These are phyloP conservation scores for Triadica sebifera DNA, from an alignment of 345 rosid genomes.

Conservation along the genomic window DNA sequence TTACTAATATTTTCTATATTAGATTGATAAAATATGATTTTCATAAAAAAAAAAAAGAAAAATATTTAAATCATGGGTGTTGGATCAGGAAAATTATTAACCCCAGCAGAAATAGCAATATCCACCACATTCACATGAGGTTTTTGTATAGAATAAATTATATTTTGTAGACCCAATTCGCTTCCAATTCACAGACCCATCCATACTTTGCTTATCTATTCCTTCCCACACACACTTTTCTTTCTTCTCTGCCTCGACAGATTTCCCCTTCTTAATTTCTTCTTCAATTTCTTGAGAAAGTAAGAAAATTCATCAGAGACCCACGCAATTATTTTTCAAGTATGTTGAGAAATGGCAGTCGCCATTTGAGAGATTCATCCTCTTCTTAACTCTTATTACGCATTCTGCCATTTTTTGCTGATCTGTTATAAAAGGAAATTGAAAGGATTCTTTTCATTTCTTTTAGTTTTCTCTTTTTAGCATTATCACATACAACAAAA, in stretches of 20 bases:
- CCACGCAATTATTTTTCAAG: not conserved
- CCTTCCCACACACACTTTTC: not conserved
- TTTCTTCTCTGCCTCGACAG: not conserved
- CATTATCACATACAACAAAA: not conserved
- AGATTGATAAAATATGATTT: no score
- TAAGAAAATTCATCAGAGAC: not conserved
- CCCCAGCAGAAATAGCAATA: no score
- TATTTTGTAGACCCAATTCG: no score
- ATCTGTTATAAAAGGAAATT: no score
- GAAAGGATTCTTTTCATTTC: not conserved
- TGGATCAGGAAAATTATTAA: no score
- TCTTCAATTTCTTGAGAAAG: not conserved
- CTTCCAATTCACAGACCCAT: no score
- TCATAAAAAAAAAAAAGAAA: no score
- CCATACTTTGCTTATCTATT: slow-evolving; percentile 7
- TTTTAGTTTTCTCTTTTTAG: not conserved
- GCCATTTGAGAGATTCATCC: not conserved
- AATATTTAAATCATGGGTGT: no score
- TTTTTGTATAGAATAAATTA: no score
- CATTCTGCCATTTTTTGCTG: not conserved
- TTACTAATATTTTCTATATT: no score
- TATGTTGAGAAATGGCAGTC: not conserved
- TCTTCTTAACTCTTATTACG: not conserved
- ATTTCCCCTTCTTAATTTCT: not conserved
- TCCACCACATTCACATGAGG: no score